Percentiles rank a stretch among this genome's conserved stretches.
Conservation (phyloP, 805 yeast species). For the Limtongia smithiae region DNA sequence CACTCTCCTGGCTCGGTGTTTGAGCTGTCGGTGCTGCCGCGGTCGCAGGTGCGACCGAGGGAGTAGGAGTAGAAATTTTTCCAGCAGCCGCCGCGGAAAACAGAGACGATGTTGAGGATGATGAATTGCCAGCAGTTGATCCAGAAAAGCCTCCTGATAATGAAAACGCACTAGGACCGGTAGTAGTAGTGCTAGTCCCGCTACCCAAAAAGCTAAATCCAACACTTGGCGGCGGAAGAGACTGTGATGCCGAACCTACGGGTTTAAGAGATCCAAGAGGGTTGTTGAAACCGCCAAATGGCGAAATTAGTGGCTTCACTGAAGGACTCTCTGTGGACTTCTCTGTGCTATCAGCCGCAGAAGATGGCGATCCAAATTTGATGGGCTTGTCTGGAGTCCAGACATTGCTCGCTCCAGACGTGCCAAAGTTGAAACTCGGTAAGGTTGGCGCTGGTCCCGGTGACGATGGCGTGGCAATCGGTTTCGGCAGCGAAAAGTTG, state of each 20-base stretch:
- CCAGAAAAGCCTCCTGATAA: slow-evolving; percentile 30
- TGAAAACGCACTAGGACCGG: slow-evolving; percentile 31
- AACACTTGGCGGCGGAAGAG: slow-evolving; percentile 10
- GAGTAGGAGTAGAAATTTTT: slow-evolving; percentile 25
- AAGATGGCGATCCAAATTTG: slow-evolving; percentile 31
- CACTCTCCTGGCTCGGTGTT: slow-evolving; percentile 6
- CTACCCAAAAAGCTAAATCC: slow-evolving; percentile 2
- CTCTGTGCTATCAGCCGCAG: slow-evolving; percentile 1
- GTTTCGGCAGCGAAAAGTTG: too few relatives aligned
- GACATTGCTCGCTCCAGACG: slow-evolving; percentile 23
- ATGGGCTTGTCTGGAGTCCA: slow-evolving; percentile 38
- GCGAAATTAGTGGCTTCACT: slow-evolving; percentile 4
- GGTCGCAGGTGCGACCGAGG: not conserved
- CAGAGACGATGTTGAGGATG: not conserved
- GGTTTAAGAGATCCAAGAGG: slow-evolving; percentile 5
- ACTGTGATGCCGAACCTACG: not conserved
- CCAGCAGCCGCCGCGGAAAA: slow-evolving; percentile 9
- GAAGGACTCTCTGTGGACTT: not conserved
- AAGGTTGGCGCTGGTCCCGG: too few relatives aligned
- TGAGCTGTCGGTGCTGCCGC: not conserved
- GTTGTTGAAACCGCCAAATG: slow-evolving; percentile 6
- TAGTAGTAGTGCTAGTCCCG: not conserved
- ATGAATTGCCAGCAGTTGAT: slow-evolving; percentile 3
- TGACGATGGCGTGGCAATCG: too few relatives aligned
- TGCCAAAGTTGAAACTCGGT: too few relatives aligned